Percentiles rank a stretch among this genome's conserved stretches.
Conservation (phyloP, 2,329 filamentous ascomycete species). For the Verticillium isaacii region DNA sequence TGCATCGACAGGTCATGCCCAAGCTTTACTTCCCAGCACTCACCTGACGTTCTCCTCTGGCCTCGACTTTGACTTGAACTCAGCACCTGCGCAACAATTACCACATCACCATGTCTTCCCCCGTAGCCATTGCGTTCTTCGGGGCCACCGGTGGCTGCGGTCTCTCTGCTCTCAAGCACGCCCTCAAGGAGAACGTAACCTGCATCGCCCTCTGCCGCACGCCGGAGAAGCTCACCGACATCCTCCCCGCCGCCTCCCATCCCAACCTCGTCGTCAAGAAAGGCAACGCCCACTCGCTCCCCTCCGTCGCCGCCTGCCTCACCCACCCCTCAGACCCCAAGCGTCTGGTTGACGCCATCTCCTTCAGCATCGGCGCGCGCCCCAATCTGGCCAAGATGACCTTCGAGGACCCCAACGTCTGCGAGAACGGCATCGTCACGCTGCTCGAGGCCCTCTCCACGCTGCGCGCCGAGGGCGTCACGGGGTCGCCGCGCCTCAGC, state of each 20-base stretch:
- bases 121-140: constrained; percentile 29
- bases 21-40: no score
- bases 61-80: not conserved
- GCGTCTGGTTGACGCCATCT: constrained; percentile 30
- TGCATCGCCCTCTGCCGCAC: constrained; percentile 36
- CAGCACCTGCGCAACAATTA: not conserved
- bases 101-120: constrained; percentile 6
- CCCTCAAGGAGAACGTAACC: constrained; percentile 20
- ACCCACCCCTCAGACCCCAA: constrained; percentile 16
- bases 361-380: constrained; percentile 32
- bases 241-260: constrained; percentile 21
- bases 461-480: constrained; percentile 16
- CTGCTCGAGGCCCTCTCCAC: constrained; percentile 26
- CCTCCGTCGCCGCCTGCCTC: constrained; percentile 27
- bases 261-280: constrained; percentile 29
- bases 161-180: constrained; percentile 28
- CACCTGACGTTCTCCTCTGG: no score
- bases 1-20: no score
- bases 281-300: constrained; percentile 31
- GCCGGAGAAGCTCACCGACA: constrained; percentile 30
- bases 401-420: constrained; percentile 34
- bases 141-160: constrained; percentile 38
- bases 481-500: constrained; percentile 27
- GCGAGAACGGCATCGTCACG: constrained; percentile 27
- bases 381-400: constrained; percentile 19